phyloP scores from a whole-genome alignment of 192 early-diverging fungal genomes.

The Backusella tarrabulga region DNA sequence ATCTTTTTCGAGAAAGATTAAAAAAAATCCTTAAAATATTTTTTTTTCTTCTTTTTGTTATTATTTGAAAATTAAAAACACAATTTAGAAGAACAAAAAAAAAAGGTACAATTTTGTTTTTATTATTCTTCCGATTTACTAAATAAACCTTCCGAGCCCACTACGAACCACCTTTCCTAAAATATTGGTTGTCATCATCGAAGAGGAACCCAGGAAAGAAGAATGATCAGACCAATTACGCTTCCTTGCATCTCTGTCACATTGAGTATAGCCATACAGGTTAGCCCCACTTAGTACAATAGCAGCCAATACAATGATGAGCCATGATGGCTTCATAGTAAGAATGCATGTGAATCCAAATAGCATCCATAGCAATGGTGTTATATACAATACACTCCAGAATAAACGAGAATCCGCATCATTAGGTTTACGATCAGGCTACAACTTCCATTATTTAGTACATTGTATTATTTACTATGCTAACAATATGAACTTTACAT shows the following conservation, averaged over 20 bases:
- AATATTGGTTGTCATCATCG: neutral
- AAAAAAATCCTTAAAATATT: neutral
- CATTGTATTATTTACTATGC: neutral
- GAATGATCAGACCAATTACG: neutral
- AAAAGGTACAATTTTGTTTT: neutral
- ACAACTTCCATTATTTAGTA: slow-evolving; percentile 12
- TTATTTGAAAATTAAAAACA: too few relatives aligned
- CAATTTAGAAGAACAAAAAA: neutral
- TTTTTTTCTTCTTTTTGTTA: too few relatives aligned
- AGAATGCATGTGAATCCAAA: slow-evolving; percentile 73
- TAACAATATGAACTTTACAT: slow-evolving; percentile 48
- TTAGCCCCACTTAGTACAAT: slow-evolving; percentile 87
- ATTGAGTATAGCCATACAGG: slow-evolving; percentile 91
- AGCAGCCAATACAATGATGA: slow-evolving; percentile 88
- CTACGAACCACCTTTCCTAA: neutral
- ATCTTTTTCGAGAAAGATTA: neutral
- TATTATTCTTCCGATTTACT: neutral
- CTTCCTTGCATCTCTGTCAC: slow-evolving; percentile 87
- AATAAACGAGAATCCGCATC: slow-evolving; percentile 86
- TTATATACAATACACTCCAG: slow-evolving; percentile 87
- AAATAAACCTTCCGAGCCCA: neutral
- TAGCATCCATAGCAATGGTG: slow-evolving; percentile 79
- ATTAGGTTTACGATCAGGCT: slow-evolving; percentile 75
- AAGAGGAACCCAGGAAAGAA: neutral
- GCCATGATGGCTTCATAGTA: slow-evolving; percentile 72